Conservation (phyloP, 192 early-diverging fungal genomes). For the Gryganskiella cystojenkinii region DNA sequence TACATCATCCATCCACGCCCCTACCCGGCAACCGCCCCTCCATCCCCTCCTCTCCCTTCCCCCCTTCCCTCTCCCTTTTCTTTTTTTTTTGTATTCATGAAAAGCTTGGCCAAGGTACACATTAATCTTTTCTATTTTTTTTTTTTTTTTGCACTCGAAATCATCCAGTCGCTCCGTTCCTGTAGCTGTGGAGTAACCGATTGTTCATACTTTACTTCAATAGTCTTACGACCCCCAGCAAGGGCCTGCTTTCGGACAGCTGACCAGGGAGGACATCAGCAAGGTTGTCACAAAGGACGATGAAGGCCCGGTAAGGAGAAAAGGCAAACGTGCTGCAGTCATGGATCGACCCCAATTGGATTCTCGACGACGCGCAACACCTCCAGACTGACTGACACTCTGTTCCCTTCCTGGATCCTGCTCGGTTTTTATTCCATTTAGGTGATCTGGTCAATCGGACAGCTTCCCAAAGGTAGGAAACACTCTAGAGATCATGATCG, state of each 20-base stretch:
- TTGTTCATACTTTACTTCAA: not conserved
- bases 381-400: not conserved
- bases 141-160: too few relatives aligned
- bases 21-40: not conserved
- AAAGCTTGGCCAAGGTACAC: conserved; percentile 39
- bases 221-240: conserved; percentile 48
- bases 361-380: too few relatives aligned
- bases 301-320: conserved; percentile 53
- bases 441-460: conserved; percentile 51
- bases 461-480: conserved; percentile 35
- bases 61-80: conserved; percentile 4
- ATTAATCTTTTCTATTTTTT: too few relatives aligned
- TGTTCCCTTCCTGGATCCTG: not conserved
- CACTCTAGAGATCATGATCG: not conserved
- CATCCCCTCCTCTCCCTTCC: not conserved
- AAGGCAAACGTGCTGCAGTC: too few relatives aligned
- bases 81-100: conserved; percentile 29
- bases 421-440: not conserved
- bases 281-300: conserved; percentile 54
- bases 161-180: too few relatives aligned
- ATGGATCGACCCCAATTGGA: conserved; percentile 28
- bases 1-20: not conserved
- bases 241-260: conserved; percentile 60
- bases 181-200: too few relatives aligned
- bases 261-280: conserved; percentile 64